Evolutionary conservation across 805 yeast genomes (phyloP), one percentile per base, ranked within the genome.

Genomic region (Candida nonsorbophila): DNA sequence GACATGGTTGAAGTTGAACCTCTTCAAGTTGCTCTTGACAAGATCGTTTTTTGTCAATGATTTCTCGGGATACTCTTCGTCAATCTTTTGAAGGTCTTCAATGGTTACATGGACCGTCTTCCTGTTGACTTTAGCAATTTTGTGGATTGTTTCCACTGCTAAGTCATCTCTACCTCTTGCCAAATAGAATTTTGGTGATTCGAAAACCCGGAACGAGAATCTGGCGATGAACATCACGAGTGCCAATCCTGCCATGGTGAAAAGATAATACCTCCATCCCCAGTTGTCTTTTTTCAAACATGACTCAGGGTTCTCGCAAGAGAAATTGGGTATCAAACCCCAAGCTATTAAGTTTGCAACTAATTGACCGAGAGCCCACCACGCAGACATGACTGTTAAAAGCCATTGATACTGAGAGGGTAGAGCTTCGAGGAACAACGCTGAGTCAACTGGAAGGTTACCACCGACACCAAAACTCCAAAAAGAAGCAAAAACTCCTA

Each of bases 331-430:
- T 27, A 77, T 53, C 31, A 71, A 67, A 0, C 74, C 79, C 77
- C 79, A 76, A 4, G 77, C 68, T 22, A 74, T 42, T 12, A 74
- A 50, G 18, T 60, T 59, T 8, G 77, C 67, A 24, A 75, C 55
- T 2, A 77, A 63, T 45, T 76, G 81, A 18, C 81, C 82, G 20
- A 76, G 56, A 25, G 79, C 77, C 83, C 82, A 76, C 73, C 69
- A 77, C 19, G 62, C 54, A 13, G 79, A 73, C 60, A 60, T 45
- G 4, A 45, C 45, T 1, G 62, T 53, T 16, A 53, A 45, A 14
- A 53, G 29, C 51, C 51, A 55, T 27, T 51, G 48, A 27, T 49
- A 36, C 8, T 29, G 30, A 4, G 45, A 32, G 2, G 62, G 62
- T 11, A 53, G 32, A 16, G 51, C 53, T 24, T 55, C 59, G 11